A percentile compares a stretch with the other conserved stretches of the same genome.
phyloP scores from a whole-genome alignment of 148 eudicot species.

The Persicaria tinctoria region DNA sequence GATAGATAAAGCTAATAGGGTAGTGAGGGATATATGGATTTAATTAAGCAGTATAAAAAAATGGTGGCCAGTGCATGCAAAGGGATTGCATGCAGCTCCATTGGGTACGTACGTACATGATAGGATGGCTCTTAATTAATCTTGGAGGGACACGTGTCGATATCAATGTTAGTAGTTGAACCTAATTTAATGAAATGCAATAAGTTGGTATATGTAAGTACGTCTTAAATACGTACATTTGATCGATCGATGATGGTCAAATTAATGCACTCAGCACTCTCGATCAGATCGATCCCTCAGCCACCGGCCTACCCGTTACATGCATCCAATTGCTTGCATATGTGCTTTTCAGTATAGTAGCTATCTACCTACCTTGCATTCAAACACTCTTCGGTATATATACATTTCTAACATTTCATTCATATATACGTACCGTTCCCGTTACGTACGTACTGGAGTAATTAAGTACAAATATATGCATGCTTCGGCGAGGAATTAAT shows the following conservation, averaged over 20 bases:
- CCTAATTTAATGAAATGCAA: not conserved
- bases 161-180: not conserved
- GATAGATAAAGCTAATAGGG: too few relatives aligned
- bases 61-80: not conserved
- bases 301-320: not conserved
- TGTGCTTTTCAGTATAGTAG: too few relatives aligned
- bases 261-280: slow-evolving; percentile 1
- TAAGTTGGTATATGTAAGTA: not conserved
- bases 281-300: not conserved
- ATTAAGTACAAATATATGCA: too few relatives aligned
- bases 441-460: too few relatives aligned
- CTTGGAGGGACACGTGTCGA: not conserved
- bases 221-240: not conserved
- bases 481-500: too few relatives aligned
- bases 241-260: not conserved
- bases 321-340: not conserved
- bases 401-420: too few relatives aligned
- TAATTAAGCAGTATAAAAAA: not conserved
- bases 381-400: too few relatives aligned
- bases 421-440: too few relatives aligned
- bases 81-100: not conserved
- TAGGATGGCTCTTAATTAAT: not conserved
- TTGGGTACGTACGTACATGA: not conserved
- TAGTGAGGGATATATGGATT: too few relatives aligned
- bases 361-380: too few relatives aligned